Percentiles rank a stretch among this genome's conserved stretches.
These are phyloP conservation scores for Theileria parva DNA, from an alignment of 169 alveolate genomes.

Conservation along the genomic window DNA sequence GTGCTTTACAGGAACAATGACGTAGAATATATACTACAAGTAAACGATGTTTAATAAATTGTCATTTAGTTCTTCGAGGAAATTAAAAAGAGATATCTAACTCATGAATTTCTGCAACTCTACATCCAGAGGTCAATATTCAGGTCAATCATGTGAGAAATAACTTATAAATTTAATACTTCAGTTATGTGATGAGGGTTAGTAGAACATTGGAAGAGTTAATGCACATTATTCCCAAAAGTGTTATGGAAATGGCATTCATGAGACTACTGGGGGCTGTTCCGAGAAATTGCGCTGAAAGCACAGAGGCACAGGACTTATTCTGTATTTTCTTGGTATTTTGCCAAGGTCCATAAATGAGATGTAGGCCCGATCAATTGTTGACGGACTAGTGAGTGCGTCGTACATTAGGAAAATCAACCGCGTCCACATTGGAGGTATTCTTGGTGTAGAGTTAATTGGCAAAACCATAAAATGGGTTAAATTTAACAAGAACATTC, in stretches of 20 bases:
- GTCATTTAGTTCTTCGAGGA: constrained; percentile 17
- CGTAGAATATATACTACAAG: constrained; percentile 15
- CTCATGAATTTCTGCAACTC: constrained; percentile 24
- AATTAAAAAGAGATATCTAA: neutral
- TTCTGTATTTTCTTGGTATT: constrained; percentile 23
- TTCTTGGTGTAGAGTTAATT: constrained; percentile 6
- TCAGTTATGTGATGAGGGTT: constrained; percentile 1
- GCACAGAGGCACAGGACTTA: constrained; percentile 7
- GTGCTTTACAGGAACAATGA: constrained; percentile 22
- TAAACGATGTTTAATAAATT: neutral
- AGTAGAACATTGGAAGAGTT: constrained; percentile 11
- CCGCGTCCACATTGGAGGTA: constrained; percentile 23
- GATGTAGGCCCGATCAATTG: constrained; percentile 19
- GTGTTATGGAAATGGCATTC: constrained; percentile 23
- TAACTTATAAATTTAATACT: neutral
- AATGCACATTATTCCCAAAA: constrained; percentile 10
- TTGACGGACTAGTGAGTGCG: constrained; percentile 18
- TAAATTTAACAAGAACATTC: constrained; percentile 9
- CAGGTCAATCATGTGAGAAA: constrained; percentile 5
- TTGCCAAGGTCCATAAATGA: neutral
- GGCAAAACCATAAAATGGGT: constrained; percentile 15
- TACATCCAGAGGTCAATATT: constrained; percentile 29
- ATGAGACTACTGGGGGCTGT: constrained; percentile 19
- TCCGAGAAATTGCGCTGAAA: constrained; percentile 1
- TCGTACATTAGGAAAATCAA: constrained; percentile 19